These are phyloP conservation scores for Wickerhamomyces canadensis DNA, from an alignment of 805 yeast genomes.

Conservation along the genomic window DNA sequence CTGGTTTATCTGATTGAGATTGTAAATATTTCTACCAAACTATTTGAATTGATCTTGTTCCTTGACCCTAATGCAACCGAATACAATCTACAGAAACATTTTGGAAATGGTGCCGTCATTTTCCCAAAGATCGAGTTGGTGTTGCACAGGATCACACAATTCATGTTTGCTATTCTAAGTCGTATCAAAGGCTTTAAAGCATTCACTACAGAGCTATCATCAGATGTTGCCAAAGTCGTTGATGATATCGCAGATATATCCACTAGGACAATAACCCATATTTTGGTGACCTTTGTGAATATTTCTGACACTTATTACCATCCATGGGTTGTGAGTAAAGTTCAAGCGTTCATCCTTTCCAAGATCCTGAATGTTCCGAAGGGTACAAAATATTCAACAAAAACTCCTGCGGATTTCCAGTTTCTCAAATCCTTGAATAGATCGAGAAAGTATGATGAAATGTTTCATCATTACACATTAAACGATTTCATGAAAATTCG, in stretches of 20 bases:
- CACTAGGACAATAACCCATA: conserved; percentile 2
- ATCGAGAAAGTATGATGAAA: conserved; percentile 13
- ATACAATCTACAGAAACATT: conserved; percentile 15
- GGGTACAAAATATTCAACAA: conserved; percentile 6
- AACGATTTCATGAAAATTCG: conserved; percentile 11
- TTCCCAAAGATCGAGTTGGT: conserved; percentile 19
- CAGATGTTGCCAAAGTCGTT: conserved; percentile 2
- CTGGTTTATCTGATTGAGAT: conserved; percentile 9
- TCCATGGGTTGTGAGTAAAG: conserved; percentile 21
- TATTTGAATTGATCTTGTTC: conserved; percentile 13
- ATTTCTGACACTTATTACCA: conserved; percentile 22
- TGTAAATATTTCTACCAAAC: conserved; percentile 2
- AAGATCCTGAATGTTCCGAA: conserved; percentile 9
- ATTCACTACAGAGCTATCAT: conserved; percentile 3
- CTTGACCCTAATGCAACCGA: conserved; percentile 11
- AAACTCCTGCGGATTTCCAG: conserved; percentile 5
- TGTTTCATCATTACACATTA: conserved; percentile 9
- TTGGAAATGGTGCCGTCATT: conserved; percentile 15
- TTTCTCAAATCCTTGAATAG: conserved; percentile 10
- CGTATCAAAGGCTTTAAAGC: conserved; percentile 18
- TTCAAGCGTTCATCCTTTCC: conserved; percentile 14
- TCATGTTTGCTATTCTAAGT: conserved; percentile 12
- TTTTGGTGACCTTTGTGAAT: conserved; percentile 8
- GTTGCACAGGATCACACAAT: conserved; percentile 16
- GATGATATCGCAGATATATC: conserved; percentile 11